A percentile compares a stretch with the other conserved stretches of the same genome.
Conservation (phyloP, 2,329 filamentous ascomycete species). For the Tympanopsis confertula region DNA sequence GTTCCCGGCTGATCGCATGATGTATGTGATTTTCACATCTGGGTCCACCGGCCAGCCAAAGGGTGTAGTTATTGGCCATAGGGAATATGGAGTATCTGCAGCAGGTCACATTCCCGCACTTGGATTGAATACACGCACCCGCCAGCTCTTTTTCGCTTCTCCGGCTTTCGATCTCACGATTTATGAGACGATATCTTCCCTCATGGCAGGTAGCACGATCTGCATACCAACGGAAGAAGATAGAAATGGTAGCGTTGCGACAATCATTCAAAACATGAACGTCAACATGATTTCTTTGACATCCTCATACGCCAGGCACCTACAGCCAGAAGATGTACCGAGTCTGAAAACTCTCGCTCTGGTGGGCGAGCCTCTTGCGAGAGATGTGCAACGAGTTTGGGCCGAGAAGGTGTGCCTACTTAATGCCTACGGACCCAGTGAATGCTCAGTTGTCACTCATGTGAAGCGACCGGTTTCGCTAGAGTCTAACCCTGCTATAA, state of each 20-base stretch:
- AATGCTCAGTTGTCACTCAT: not conserved
- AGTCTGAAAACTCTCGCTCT: not conserved
- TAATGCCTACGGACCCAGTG: not conserved
- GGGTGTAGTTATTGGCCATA: not conserved
- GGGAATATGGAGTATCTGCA: not conserved
- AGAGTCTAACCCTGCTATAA: not conserved
- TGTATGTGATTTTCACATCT: not conserved
- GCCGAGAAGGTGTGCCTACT: not conserved
- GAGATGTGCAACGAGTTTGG: too few species aligned
- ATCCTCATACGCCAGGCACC: not conserved
- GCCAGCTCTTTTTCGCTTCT: not conserved
- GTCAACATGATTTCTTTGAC: not conserved
- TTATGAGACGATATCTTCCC: not conserved
- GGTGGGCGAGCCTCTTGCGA: not conserved
- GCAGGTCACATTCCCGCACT: not conserved
- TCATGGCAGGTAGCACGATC: not conserved
- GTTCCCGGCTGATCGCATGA: too few species aligned
- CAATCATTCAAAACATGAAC: not conserved
- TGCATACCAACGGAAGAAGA: not conserved
- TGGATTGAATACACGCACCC: not conserved
- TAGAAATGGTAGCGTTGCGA: not conserved
- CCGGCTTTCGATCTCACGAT: not conserved
- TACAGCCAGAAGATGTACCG: not conserved
- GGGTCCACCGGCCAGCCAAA: not conserved
- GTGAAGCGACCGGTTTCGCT: not conserved